Percentiles rank a stretch among this genome's conserved stretches.
Conservation (phyloP, 441 rosid species). For the Dalechampia spathulata region DNA sequence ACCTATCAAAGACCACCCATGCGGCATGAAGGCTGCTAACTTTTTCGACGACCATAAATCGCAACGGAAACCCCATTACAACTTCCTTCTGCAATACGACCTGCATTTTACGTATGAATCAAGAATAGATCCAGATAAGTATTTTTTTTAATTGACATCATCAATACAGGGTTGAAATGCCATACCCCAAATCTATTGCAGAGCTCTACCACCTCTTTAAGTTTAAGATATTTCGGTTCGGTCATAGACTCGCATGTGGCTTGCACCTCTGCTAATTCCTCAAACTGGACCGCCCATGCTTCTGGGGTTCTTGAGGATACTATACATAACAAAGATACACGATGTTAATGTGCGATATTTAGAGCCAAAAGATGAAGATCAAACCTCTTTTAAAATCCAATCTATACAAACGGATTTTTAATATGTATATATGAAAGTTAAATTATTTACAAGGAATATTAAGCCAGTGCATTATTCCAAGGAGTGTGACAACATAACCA, state of each 20-base stretch:
- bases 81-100: constrained; percentile 36
- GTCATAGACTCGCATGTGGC: constrained; percentile 17
- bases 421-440: neutral
- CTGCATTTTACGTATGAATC: constrained; percentile 11
- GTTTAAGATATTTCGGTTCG: constrained; percentile 29
- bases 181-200: constrained; percentile 36
- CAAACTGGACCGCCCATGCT: constrained; percentile 39
- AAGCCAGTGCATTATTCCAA: constrained; percentile 52
- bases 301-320: constrained; percentile 37
- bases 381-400: too few species aligned
- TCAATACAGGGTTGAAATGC: too few species aligned
- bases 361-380: too few species aligned
- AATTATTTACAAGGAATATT: constrained; percentile 36
- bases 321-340: constrained; percentile 7
- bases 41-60: constrained; percentile 24
- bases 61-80: constrained; percentile 46
- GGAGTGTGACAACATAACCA: constrained; percentile 33
- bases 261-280: constrained; percentile 20
- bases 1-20: constrained; percentile 46
- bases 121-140: neutral
- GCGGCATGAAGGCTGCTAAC: constrained; percentile 36
- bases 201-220: constrained; percentile 34
- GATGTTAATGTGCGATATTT: too few species aligned
- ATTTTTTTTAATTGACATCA: neutral
- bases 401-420: too few species aligned